These are phyloP conservation scores for Dothideomycetes sp. DNA, from an alignment of 2,329 filamentous ascomycete species.

Conservation along the genomic window DNA sequence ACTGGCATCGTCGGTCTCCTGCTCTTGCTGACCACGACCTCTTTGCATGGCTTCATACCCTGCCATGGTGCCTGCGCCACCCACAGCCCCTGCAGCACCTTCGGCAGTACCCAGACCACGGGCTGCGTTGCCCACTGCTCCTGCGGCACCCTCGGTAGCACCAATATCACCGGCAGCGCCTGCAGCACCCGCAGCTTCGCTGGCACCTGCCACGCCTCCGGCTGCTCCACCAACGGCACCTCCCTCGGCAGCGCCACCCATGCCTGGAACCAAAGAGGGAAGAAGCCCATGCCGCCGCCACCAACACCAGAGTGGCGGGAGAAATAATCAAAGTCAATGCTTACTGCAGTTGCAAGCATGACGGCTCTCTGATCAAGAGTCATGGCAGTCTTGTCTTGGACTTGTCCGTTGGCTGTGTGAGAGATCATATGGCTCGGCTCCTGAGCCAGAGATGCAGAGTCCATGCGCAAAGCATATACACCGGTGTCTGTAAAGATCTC, in stretches of 20 bases:
- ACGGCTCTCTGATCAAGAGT: constrained; percentile 55
- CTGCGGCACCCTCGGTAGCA: constrained; percentile 20
- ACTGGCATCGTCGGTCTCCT: constrained; percentile 20
- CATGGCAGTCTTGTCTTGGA: constrained; percentile 36
- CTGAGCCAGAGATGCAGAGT: constrained; percentile 36
- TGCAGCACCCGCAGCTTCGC: too few relatives aligned
- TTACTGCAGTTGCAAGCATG: constrained; percentile 56
- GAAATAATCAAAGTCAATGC: constrained; percentile 58
- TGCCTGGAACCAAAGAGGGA: constrained; percentile 42
- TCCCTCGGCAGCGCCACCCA: constrained; percentile 20
- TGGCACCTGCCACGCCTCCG: constrained; percentile 24
- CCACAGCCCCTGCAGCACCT: constrained; percentile 30
- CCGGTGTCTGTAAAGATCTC: constrained; percentile 58
- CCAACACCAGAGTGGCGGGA: constrained; percentile 44
- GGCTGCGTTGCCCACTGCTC: constrained; percentile 17
- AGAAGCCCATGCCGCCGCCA: constrained; percentile 31
- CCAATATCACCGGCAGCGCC: constrained; percentile 27
- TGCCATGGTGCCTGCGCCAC: constrained; percentile 47
- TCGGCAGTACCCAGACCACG: constrained; percentile 17
- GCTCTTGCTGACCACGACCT: constrained; percentile 19
- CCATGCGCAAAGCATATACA: constrained; percentile 54
- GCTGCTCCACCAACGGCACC: constrained; percentile 30
- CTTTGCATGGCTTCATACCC: constrained; percentile 54
- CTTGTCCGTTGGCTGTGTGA: not conserved
- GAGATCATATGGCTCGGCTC: constrained; percentile 9